Evolutionary conservation across 2,329 filamentous ascomycete species (phyloP).

Genomic region (Aspergillus unguis): DNA sequence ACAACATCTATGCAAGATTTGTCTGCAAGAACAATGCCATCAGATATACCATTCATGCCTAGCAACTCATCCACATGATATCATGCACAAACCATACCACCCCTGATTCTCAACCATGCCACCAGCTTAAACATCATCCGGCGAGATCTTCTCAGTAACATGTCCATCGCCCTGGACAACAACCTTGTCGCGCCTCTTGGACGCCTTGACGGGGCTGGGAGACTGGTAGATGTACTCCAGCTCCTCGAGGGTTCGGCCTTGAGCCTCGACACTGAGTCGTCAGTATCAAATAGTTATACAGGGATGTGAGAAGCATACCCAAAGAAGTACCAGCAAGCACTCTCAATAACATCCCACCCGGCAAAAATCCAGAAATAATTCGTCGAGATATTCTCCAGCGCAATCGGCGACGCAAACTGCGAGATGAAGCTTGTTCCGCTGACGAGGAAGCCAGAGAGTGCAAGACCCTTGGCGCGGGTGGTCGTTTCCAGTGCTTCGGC

Average conservation of each 20-base stretch:
- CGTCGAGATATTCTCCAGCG: slow-evolving; percentile 41
- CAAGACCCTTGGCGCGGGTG: slow-evolving; percentile 49
- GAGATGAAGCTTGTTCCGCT: slow-evolving; percentile 50
- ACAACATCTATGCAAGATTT: too few relatives aligned
- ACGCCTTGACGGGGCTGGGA: slow-evolving; percentile 51
- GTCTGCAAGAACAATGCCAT: too few relatives aligned
- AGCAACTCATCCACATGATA: neutral
- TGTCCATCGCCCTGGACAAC: slow-evolving; percentile 46
- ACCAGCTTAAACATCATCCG: slow-evolving; percentile 2
- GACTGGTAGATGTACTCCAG: slow-evolving; percentile 52
- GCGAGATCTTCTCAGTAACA: slow-evolving; percentile 47
- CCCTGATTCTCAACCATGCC: neutral
- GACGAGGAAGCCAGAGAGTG: slow-evolving; percentile 46
- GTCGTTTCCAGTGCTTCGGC: slow-evolving; percentile 50
- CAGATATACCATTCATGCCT: too few relatives aligned
- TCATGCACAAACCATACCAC: neutral
- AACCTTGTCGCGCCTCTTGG: slow-evolving; percentile 45
- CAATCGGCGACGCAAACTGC: slow-evolving; percentile 49
- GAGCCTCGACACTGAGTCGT: slow-evolving; percentile 17
- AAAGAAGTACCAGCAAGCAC: slow-evolving; percentile 46
- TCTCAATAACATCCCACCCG: slow-evolving; percentile 47
- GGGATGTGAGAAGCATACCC: slow-evolving; percentile 33
- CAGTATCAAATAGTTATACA: slow-evolving; percentile 18
- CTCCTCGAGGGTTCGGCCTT: slow-evolving; percentile 51
- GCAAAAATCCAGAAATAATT: slow-evolving; percentile 47